Base-by-base conservation (phyloP, 495 filamentous ascomycete genomes). In the Hypomontagnella submonticulosa region DNA sequence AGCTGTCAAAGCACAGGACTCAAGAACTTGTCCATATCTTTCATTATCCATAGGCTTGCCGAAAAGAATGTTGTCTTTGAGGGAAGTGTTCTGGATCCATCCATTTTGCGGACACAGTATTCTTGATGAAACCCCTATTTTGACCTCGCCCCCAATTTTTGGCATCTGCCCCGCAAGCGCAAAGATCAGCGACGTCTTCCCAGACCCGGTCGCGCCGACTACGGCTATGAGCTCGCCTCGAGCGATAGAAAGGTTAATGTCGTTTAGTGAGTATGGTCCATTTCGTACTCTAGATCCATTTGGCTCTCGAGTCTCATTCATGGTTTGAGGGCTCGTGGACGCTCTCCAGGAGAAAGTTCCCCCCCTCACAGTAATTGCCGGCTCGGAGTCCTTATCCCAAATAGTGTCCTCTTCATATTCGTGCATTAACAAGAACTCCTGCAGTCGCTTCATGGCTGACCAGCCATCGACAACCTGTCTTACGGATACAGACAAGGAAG, bases 391-490 rank as follows among this genome's bases (percentile, higher is more conserved):
- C 52, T 4, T 19, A n/a, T 90, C 83, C 73, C 84, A 82, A 13
- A 80, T 66, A 7, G 85, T 82, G 40, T 89, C 84, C 50, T 93
- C 90, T 7, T 79, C 74, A 23, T 84, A 79, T 69, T 94, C 90
- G 68, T 93, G 90, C 1, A 88, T 87, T 12, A 88, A 58, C 3
- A 93, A 72, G 67, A 90, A 93, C 36, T 91, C 88, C 69, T 92
- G 84, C 19, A 93, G 86, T 12, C 90, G 86, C 16, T 81, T 77
- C 4, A 93, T 50, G 0, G 88, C 90, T 11, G 87, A 83, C 80
- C 83, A 87, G 6, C 89, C 90, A 79, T 93, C 91, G 33, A 85
- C 86, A 11, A 89, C 83, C 64, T 91, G 88, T 23, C 89, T 86
- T 59, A 92, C 86, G 30, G 92, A 86, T 72, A 92, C 66, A 0